Evolutionary conservation across 768 basidiomycete genomes (phyloP).

Genomic region (Tulasnella sp.): DNA sequence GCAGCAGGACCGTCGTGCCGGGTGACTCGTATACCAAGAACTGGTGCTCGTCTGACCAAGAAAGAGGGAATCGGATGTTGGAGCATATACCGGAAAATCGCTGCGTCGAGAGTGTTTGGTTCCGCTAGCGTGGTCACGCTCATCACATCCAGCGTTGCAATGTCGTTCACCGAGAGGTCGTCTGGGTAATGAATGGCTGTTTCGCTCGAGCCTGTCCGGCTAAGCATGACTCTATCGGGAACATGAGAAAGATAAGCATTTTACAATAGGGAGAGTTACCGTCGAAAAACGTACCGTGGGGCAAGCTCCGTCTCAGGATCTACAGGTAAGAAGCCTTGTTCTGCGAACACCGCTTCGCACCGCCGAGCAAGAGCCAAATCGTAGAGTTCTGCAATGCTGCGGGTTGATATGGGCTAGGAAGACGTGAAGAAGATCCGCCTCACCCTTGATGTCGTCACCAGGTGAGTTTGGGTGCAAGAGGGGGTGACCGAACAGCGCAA

Average conservation of each 20-base stretch:
- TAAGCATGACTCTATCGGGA: not conserved
- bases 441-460: constrained; percentile 13
- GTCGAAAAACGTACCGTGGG: not conserved
- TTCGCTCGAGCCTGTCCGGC: not conserved
- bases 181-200: constrained; percentile 8
- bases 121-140: constrained; percentile 19
- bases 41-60: constrained; percentile 39
- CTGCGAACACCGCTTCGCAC: not conserved
- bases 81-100: constrained; percentile 56
- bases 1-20: constrained; percentile 29
- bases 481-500: not conserved
- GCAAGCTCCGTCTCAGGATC: not conserved
- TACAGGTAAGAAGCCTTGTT: not conserved
- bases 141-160: constrained; percentile 14
- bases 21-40: constrained; percentile 32
- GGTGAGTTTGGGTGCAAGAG: constrained; percentile 2
- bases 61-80: constrained; percentile 59
- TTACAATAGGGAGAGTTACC: not conserved
- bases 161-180: not conserved
- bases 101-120: constrained; percentile 34
- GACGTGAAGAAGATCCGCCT: constrained; percentile 30
- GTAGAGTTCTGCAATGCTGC: constrained; percentile 21
- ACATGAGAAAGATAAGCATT: not conserved
- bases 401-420: constrained; percentile 38
- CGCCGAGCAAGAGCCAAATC: constrained; percentile 10